These are phyloP conservation scores for Sclerospora graminicola DNA, from an alignment of 352 stramenopile genomes.

Conservation along the genomic window DNA sequence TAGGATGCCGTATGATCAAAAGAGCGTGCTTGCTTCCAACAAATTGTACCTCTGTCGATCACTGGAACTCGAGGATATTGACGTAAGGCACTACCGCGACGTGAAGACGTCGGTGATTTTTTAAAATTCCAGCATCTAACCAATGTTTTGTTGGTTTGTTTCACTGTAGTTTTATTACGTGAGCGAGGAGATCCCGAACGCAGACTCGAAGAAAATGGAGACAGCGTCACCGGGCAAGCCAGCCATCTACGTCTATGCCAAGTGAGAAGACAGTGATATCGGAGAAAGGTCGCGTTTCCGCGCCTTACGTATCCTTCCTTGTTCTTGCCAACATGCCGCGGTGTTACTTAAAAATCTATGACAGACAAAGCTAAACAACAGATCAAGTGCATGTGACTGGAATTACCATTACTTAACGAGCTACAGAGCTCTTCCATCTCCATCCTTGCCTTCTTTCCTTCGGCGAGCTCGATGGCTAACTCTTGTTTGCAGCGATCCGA, in stretches of 20 bases:
- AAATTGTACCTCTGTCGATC: slow-evolving; percentile 76
- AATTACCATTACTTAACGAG: slow-evolving; percentile 30
- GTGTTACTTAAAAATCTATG: not conserved
- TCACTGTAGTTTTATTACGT: slow-evolving; percentile 64
- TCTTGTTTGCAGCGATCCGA: slow-evolving; percentile 15
- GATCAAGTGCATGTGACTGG: slow-evolving; percentile 22
- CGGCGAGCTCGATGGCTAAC: slow-evolving; percentile 10
- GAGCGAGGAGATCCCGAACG: slow-evolving; percentile 55
- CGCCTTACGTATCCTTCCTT: no score
- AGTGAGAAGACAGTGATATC: slow-evolving; percentile 32
- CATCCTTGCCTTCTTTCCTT: slow-evolving; percentile 17
- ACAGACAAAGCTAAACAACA: slow-evolving; percentile 3
- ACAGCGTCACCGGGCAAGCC: slow-evolving; percentile 73
- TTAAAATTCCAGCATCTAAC: slow-evolving; percentile 17
- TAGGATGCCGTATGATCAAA: slow-evolving; percentile 93
- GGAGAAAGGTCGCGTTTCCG: no score
- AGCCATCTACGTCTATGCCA: slow-evolving; percentile 56
- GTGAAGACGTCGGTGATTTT: not conserved
- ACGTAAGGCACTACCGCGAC: slow-evolving; percentile 22
- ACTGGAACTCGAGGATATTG: slow-evolving; percentile 84
- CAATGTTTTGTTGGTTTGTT: not conserved
- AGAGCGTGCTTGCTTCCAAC: slow-evolving; percentile 87
- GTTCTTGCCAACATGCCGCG: no score
- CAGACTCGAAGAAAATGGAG: slow-evolving; percentile 80
- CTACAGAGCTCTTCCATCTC: slow-evolving; percentile 21